These are phyloP conservation scores for Petasospora fabianii DNA, from an alignment of 1,139 yeast genomes.

Conservation along the genomic window DNA sequence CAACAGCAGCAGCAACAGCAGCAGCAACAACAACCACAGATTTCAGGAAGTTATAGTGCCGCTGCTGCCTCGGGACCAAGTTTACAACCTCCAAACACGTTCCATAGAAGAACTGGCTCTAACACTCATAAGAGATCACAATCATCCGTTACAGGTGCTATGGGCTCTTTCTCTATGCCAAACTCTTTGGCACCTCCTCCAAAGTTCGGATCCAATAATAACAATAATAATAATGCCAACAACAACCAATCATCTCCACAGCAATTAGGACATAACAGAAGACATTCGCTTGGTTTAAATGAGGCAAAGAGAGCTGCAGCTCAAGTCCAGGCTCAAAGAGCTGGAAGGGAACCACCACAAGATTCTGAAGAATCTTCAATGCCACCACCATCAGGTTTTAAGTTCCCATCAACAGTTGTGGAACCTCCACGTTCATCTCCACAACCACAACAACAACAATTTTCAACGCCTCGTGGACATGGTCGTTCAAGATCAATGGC, in stretches of 20 bases:
- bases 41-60: constrained; percentile 25
- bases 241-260: constrained; percentile 21
- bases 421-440: constrained; percentile 24
- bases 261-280: constrained; percentile 67
- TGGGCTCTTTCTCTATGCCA: constrained; percentile 29
- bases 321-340: constrained; percentile 67
- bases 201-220: too few species aligned
- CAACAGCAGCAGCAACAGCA: constrained; percentile 40
- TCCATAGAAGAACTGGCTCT: constrained; percentile 21
- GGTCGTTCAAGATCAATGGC: constrained; percentile 32
- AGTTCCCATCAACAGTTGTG: constrained; percentile 50
- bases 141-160: constrained; percentile 28
- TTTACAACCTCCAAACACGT: constrained; percentile 12
- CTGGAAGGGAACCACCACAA: constrained; percentile 32
- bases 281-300: constrained; percentile 87
- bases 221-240: too few species aligned
- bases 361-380: constrained; percentile 10
- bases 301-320: constrained; percentile 99
- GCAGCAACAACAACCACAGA: constrained; percentile 42
- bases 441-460: constrained; percentile 3
- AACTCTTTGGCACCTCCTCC: constrained; percentile 14
- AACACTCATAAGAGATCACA: constrained; percentile 24
- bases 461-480: constrained; percentile 18
- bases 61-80: constrained; percentile 8
- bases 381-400: constrained; percentile 38